Evolutionary conservation across 2,329 filamentous ascomycete species (phyloP), one percentile per base, ranked within the genome.

Genomic region (Penicillium verrucosum): DNA sequence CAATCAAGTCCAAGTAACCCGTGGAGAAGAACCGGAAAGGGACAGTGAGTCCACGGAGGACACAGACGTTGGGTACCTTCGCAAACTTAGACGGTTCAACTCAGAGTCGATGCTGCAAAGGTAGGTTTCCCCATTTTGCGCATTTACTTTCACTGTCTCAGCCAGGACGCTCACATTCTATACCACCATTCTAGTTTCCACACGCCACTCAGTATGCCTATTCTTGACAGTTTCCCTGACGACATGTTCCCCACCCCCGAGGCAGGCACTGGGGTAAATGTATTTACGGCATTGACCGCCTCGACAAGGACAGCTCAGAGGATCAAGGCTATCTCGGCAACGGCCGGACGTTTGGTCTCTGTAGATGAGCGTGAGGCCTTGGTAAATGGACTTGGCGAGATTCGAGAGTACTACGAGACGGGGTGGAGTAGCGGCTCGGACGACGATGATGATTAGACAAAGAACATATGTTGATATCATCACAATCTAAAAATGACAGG

Each of bases 361-460:
- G 66, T 93, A 3, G 90, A 95, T 58, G 92, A 97, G 68, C 83
- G 93, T 41, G 94, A 99, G 74, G 80, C 81, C 2, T 79, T 97
- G n/a, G 84, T 85, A 44, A 94, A 96, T 68, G 86, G 89, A 12
- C 79, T 99, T 38, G 86, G 89, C 25, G 88, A 89, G 58, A 86
- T 97, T 66, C 88, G 89, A 1, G 92, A 96, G 68, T 89, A 89
- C 58, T 97, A 97, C 71, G 86, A 90, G 64, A 90, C 94, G 59
- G 91, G 91, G 1, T 96, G 90, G 89, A 86, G 85, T 12, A 91
- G 88, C 67, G 90, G 86, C 51, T 75, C 71, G 21, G 77, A 79
- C 32, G 73, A 72, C 42, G 75, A 74, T 16, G 74, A 78, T 58
- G 77, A 79, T 60, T 76, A 63, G 54, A 54, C 36, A 43, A 36